Evolutionary conservation across 2,329 filamentous ascomycete species (phyloP), one percentile per base, ranked within the genome.

Genomic region (Verticillium dahliae): DNA sequence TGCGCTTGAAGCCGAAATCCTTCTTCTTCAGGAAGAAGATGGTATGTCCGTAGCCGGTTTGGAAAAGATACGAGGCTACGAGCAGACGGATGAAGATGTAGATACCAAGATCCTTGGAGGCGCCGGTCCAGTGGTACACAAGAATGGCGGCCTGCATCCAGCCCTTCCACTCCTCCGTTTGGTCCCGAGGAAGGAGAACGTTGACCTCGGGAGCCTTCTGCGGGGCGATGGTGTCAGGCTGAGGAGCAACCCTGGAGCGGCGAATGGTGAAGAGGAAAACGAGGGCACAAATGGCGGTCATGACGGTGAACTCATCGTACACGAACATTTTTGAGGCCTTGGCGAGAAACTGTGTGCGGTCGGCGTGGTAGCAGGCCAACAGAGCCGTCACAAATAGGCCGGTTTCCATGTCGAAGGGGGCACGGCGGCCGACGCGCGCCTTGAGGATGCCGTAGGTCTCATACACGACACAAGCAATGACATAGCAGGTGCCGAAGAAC

Each of bases 161-260:
- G 3, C 86, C 86, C 72, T 88, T 88, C 80, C 85, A 87, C 69
- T 89, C 86, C 65, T 87, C 80, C 0, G 82, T 84, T 65, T 87
- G 83, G 56, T 81, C 75, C 58, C 85, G 77, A 0, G 80, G 77
- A 4, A 87, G 72, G 13, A 56, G 33, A 18, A 35, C 13, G 52
- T 5, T 68, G 27, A 13, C 33, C 27, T 56, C 52, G 13, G 52
- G 62, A 50, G 67, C 70, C n/a, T 38, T 31, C 34, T 39, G 34
- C 57, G 39, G 35, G 13, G 27, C 27, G 50, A 22, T 22, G 57
- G 27, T 13, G 39, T 18, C 38, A 11, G 33, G 52, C 13, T n/a
- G 62, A 38, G 13, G 52, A 33, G 52, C 27, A 13, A 27, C 31
- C 13, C 33, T 14, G 3, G 52, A 34, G 52, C 52, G 52, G 11